Evolutionary conservation across 306 rosid genomes (phyloP).

Genomic region (Malus sylvestris): DNA sequence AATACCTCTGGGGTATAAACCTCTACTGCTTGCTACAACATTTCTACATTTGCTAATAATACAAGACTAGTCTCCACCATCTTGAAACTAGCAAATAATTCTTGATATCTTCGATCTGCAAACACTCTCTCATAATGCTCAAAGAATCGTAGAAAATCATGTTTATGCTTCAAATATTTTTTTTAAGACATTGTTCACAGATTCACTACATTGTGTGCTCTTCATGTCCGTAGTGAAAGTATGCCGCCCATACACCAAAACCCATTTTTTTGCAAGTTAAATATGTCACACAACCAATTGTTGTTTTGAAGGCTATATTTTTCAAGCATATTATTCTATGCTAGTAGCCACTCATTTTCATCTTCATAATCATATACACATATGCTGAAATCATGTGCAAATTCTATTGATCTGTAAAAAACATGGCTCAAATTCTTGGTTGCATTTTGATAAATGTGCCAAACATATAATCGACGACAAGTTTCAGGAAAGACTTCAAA

Average conservation of each 20-base stretch:
- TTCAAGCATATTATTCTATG: conserved; percentile 5
- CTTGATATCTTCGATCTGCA: no score
- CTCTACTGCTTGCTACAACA: background rate
- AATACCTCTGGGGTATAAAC: background rate
- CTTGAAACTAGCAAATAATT: no score
- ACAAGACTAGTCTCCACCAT: no score
- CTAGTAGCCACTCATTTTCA: background rate
- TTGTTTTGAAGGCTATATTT: background rate
- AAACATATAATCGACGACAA: background rate
- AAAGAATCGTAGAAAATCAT: background rate
- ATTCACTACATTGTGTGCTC: background rate
- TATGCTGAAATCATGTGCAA: background rate
- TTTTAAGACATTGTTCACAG: background rate
- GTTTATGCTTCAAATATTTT: background rate
- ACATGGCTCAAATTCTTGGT: background rate
- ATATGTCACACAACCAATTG: background rate
- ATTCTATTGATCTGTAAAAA: background rate
- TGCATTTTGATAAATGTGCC: background rate
- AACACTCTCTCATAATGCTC: no score
- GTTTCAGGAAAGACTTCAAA: no score
- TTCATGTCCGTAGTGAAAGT: background rate
- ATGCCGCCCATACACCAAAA: background rate
- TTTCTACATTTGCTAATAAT: background rate
- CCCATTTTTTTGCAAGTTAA: background rate
- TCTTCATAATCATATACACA: conserved; percentile 7